A percentile compares a stretch with the other conserved stretches of the same genome.
Conservation (phyloP, 805 yeast species). For the Yamadazyma endophytica region DNA sequence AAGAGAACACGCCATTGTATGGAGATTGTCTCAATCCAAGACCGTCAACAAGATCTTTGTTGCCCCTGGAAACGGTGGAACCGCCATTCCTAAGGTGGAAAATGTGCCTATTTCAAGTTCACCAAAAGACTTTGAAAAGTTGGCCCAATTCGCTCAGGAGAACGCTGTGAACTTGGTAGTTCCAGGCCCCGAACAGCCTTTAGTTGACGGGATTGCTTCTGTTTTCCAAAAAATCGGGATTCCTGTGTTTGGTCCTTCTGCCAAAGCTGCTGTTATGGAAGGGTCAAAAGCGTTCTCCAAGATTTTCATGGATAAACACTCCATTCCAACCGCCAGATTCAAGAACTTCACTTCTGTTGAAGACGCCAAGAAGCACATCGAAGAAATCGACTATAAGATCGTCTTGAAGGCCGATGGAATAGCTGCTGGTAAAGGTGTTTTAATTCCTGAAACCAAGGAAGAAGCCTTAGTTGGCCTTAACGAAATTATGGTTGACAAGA, state of each 20-base stretch:
- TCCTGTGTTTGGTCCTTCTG: slow-evolving; percentile 96
- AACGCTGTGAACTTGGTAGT: slow-evolving; percentile 69
- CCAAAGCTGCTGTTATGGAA: slow-evolving; percentile 87
- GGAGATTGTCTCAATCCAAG: slow-evolving; percentile 82
- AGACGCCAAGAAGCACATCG: slow-evolving; percentile 69
- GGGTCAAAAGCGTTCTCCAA: slow-evolving; percentile 95
- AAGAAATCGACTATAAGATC: slow-evolving; percentile 61
- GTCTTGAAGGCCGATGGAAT: slow-evolving; percentile 97
- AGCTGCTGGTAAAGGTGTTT: slow-evolving; percentile 98
- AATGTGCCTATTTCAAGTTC: slow-evolving; percentile 68
- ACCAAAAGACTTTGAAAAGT: slow-evolving; percentile 60
- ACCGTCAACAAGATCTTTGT: slow-evolving; percentile 72
- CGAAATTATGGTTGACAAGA: slow-evolving; percentile 84
- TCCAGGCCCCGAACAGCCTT: slow-evolving; percentile 99
- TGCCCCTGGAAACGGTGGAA: slow-evolving; percentile 98
- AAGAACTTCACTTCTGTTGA: slow-evolving; percentile 75
- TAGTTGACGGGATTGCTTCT: slow-evolving; percentile 86
- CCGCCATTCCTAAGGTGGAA: slow-evolving; percentile 55
- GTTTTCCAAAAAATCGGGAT: slow-evolving; percentile 78
- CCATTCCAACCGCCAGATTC: slow-evolving; percentile 92
- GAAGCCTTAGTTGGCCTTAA: slow-evolving; percentile 84
- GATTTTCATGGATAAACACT: slow-evolving; percentile 86
- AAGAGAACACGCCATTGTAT: slow-evolving; percentile 94
- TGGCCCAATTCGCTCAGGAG: slow-evolving; percentile 71
- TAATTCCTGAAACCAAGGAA: slow-evolving; percentile 78